phyloP scores from a whole-genome alignment of 2,329 filamentous ascomycete genomes.

The Trichophyton mentagrophytes region DNA sequence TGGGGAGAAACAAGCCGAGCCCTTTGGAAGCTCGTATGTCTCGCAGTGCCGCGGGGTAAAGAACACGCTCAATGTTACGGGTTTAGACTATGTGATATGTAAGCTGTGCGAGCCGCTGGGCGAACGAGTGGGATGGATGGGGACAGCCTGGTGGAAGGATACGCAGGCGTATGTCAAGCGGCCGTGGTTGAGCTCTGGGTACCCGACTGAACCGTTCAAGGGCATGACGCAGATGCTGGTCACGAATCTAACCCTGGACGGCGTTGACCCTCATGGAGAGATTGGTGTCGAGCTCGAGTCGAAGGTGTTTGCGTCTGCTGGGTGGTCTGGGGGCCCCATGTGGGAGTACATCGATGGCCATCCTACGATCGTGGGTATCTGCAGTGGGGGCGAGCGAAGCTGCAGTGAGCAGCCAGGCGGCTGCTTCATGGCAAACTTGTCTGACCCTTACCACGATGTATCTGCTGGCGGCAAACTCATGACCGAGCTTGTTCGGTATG shows the following conservation, averaged over 20 bases:
- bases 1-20: constrained; percentile 10
- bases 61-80: constrained; percentile 17
- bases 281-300: constrained; percentile 16
- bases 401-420: constrained; percentile 15
- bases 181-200: constrained; percentile 16
- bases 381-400: constrained; percentile 15
- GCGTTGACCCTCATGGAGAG: constrained; percentile 14
- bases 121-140: constrained; percentile 17
- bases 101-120: constrained; percentile 16
- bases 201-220: constrained; percentile 14
- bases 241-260: constrained; percentile 14
- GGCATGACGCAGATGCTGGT: constrained; percentile 16
- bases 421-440: constrained; percentile 12
- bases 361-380: constrained; percentile 16
- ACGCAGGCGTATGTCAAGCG: constrained; percentile 9
- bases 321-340: constrained; percentile 17
- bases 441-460: constrained; percentile 15
- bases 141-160: constrained; percentile 15
- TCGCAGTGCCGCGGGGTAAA: constrained; percentile 16
- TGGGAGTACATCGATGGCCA: constrained; percentile 16
- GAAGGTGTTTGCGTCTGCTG: constrained; percentile 14
- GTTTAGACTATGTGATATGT: constrained; percentile 17
- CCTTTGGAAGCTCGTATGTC: constrained; percentile 15
- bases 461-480: constrained; percentile 18
- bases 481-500: constrained; percentile 15